A percentile compares a stretch with the other conserved stretches of the same genome.
phyloP scores from a whole-genome alignment of 306 rosid genomes.

The Corylus heterophylla region DNA sequence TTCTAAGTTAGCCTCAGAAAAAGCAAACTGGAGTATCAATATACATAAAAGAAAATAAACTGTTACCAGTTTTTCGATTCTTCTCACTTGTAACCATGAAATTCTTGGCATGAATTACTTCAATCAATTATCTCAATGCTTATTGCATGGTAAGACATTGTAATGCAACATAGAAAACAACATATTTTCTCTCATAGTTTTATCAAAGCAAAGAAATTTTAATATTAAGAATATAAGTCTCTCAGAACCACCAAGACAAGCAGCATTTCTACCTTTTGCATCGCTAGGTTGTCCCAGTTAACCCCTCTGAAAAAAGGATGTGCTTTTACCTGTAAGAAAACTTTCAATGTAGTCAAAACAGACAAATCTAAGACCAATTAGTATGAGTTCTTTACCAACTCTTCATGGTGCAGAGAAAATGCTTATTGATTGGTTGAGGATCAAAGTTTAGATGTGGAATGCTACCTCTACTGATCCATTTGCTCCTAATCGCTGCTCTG shows the following conservation, averaged over 20 bases:
- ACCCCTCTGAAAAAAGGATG: slow-evolving; percentile 15
- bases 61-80: not conserved
- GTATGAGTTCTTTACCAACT: not conserved
- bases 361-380: not conserved
- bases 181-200: not conserved
- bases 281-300: slow-evolving; percentile 8
- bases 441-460: not conserved
- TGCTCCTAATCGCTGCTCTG: slow-evolving; percentile 9
- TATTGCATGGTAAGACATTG: not conserved
- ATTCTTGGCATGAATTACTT: not conserved
- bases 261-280: slow-evolving; percentile 17
- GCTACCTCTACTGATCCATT: slow-evolving; percentile 8
- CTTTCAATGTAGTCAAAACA: not conserved
- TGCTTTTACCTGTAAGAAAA: slow-evolving; percentile 10
- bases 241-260: not conserved
- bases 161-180: not conserved
- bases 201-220: not conserved
- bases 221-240: not conserved
- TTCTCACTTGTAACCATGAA: not conserved
- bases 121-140: not conserved
- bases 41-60: not conserved
- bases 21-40: not conserved
- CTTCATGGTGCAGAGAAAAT: not conserved
- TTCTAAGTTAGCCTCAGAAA: not conserved
- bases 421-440: not conserved